These are phyloP conservation scores for Termitomyces titanicus DNA, from an alignment of 768 basidiomycete species.

Conservation along the genomic window DNA sequence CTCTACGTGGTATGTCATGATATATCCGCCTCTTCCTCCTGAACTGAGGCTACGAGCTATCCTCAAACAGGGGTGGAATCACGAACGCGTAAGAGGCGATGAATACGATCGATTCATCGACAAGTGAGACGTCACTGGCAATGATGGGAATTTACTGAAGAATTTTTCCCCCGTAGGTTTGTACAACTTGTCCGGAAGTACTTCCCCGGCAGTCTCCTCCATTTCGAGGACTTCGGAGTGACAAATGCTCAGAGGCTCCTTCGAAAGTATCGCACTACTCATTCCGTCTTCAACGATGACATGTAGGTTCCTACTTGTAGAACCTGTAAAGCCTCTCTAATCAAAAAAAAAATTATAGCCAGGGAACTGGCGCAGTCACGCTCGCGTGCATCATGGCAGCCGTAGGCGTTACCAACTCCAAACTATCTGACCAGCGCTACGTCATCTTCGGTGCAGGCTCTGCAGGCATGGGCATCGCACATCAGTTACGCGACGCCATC, in stretches of 20 bases:
- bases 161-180: conserved; percentile 42
- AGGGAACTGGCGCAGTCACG: conserved; percentile 76
- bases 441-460: conserved; percentile 80
- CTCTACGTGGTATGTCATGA: conserved; percentile 59
- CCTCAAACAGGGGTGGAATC: conserved; percentile 60
- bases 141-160: neutral
- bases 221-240: conserved; percentile 87
- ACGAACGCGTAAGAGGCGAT: conserved; percentile 66
- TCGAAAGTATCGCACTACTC: conserved; percentile 55
- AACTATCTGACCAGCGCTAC: conserved; percentile 71
- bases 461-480: conserved; percentile 77
- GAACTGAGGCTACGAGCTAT: neutral
- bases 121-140: conserved; percentile 36
- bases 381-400: conserved; percentile 68
- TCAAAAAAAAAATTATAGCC: too few relatives aligned
- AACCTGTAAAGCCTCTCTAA: neutral
- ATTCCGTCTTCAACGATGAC: conserved; percentile 82
- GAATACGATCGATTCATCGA: conserved; percentile 78
- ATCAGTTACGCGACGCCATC: conserved; percentile 76
- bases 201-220: conserved; percentile 60
- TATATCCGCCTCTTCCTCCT: neutral
- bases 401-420: conserved; percentile 57
- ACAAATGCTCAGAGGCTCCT: conserved; percentile 71
- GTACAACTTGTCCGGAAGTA: conserved; percentile 75
- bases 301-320: conserved; percentile 49